These are phyloP conservation scores for Chenopodium suecicum DNA, from an alignment of 148 eudicot genomes.

Conservation along the genomic window DNA sequence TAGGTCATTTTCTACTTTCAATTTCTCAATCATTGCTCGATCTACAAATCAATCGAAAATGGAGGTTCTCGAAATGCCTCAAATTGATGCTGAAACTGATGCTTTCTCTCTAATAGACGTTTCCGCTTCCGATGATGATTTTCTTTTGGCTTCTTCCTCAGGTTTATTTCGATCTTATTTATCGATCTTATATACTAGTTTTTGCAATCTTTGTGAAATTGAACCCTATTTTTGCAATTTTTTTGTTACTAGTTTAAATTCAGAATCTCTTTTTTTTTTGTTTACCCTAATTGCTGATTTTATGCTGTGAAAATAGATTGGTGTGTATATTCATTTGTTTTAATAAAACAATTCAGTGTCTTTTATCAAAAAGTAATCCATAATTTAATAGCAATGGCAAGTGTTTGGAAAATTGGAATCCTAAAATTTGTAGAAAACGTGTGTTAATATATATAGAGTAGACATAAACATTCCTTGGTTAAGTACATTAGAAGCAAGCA, in stretches of 20 bases:
- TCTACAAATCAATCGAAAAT: neutral
- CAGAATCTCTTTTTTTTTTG: neutral
- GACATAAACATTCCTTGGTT: neutral
- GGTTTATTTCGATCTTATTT: constrained; percentile 6
- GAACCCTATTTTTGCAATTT: neutral
- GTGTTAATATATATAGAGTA: neutral
- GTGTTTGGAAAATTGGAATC: neutral
- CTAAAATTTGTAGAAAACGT: neutral
- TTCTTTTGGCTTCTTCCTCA: constrained; percentile 34
- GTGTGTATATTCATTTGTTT: neutral
- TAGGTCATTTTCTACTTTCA: neutral
- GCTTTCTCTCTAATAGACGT: constrained; percentile 38
- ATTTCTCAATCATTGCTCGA: neutral
- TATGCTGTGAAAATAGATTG: neutral
- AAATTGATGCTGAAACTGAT: constrained; percentile 13
- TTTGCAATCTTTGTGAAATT: neutral
- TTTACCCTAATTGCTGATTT: constrained; percentile 19
- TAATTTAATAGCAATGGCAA: neutral
- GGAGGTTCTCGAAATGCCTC: constrained; percentile 25
- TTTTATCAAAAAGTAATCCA: neutral
- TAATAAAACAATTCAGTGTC: neutral
- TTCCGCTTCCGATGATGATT: constrained; percentile 38
- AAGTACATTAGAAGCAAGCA: neutral
- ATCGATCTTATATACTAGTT: neutral
- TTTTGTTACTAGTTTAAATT: neutral